Evolutionary conservation across 2,329 filamentous ascomycete species (phyloP), one percentile per base, ranked within the genome.

Genomic region (Arthrobotrys musiformis): DNA sequence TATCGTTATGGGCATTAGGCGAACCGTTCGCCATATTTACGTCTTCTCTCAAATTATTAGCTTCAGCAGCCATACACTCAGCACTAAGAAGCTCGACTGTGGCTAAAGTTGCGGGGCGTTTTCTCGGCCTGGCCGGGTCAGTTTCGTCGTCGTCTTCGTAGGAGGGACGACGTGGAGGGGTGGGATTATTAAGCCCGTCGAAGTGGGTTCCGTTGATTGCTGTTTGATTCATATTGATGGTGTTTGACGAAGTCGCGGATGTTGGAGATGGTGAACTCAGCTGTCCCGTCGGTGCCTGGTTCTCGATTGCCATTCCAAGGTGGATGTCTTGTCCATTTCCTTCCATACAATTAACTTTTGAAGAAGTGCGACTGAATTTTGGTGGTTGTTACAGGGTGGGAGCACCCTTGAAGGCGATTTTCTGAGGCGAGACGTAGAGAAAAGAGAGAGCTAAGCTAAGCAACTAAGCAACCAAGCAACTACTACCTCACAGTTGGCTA

Each of bases 61-160:
- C 60, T 54, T 58, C 52, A n/a, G 73, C 73, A 60, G 56, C 64
- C 74, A 78, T 78, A 44, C 68, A 73, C 24, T 78, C 74, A 37
- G 74, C 74, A 22, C 68, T 78, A 26, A 78, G 62, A 40, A 78
- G 62, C 40, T 78, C 74, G 33, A 78, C 74, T 19, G 74, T 72
- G 17, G 74, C 74, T 52, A 78, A 63, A 6, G 74, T 78, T 11
- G 74, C 74, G 33, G 74, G 74, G 28, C 74, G 74, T 19, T 78
- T 78, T 73, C 74, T 72, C 19, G 74, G 74, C 58, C 74, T 72
- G 24, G 74, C 74, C n/a, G 74, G 74, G 30, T 78, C 74, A 15
- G 73, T 61, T n/a, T 77, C 73, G 67, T 78, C 74, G 67, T 78
- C 74, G 74, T 72, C 68, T 54, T 78, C 74, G 74, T 73, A 72